A percentile compares a stretch with the other conserved stretches of the same genome.
These are phyloP conservation scores for Apiospora koreana DNA, from an alignment of 2,329 filamentous ascomycete species.

Conservation along the genomic window DNA sequence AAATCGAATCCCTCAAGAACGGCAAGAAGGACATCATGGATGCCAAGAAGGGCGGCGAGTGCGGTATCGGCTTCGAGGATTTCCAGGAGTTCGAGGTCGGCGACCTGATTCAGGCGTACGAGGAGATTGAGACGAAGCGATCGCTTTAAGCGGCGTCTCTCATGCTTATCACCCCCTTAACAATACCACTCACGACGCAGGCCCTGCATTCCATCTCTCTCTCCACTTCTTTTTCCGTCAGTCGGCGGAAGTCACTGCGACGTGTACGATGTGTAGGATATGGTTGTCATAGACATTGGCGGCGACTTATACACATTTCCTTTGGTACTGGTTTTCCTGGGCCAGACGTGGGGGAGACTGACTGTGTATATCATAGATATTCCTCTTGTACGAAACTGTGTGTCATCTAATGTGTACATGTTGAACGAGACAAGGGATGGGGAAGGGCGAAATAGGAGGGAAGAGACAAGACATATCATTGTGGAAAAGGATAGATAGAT, in stretches of 20 bases:
- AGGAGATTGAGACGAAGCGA: constrained; percentile 75
- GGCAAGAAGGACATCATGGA: constrained; percentile 89
- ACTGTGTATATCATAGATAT: neutral
- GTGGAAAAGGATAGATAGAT: neutral
- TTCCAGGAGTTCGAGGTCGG: constrained; percentile 80
- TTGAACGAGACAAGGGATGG: neutral
- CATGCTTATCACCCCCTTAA: too few species aligned
- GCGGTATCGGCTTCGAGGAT: constrained; percentile 79
- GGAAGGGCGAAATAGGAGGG: too few species aligned
- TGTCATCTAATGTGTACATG: neutral
- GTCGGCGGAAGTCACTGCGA: neutral
- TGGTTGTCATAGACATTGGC: neutral
- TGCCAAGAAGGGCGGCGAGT: constrained; percentile 92
- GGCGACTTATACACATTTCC: too few species aligned
- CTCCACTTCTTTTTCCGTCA: neutral
- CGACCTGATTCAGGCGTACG: constrained; percentile 86
- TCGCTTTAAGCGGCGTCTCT: constrained; percentile 29
- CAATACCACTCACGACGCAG: neutral
- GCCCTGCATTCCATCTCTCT: neutral
- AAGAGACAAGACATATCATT: neutral
- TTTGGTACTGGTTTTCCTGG: neutral
- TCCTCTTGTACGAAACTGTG: neutral
- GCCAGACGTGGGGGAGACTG: too few species aligned
- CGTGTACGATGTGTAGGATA: neutral
- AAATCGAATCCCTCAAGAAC: constrained; percentile 80